phyloP scores from a whole-genome alignment of 768 basidiomycete genomes.

The Phaeotremella fagi region DNA sequence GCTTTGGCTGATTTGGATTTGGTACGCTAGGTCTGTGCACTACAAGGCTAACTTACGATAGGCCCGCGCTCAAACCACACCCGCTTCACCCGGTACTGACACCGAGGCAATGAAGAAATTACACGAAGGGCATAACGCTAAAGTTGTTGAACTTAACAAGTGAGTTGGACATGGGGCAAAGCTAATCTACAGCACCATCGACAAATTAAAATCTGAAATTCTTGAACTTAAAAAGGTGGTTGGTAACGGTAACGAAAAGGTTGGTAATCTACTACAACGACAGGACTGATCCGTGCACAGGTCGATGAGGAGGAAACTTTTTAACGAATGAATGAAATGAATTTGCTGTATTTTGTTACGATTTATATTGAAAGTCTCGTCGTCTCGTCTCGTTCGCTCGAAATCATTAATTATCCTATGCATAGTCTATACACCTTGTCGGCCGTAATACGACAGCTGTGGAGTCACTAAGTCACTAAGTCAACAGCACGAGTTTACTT shows the following conservation, averaged over 20 bases:
- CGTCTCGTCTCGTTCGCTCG: too few species aligned
- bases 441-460: too few species aligned
- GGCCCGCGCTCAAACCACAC: slow-evolving; percentile 15
- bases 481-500: too few species aligned
- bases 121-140: slow-evolving; percentile 36
- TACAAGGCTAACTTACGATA: too few species aligned
- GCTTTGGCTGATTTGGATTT: slow-evolving; percentile 13
- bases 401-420: too few species aligned
- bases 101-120: slow-evolving; percentile 17
- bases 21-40: slow-evolving; percentile 4
- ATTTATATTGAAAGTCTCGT: too few species aligned
- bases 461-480: too few species aligned
- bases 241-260: too few species aligned
- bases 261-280: too few species aligned
- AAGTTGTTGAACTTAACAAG: slow-evolving; percentile 33
- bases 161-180: slow-evolving; percentile 3
- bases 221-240: too few species aligned
- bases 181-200: slow-evolving; percentile 19
- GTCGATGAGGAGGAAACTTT: slow-evolving; percentile 16
- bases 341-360: too few species aligned
- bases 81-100: slow-evolving; percentile 11
- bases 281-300: neutral
- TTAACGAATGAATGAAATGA: neutral
- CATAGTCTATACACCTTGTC: too few species aligned
- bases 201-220: slow-evolving; percentile 13